Evolutionary conservation across 257 asterid species (phyloP).

Genomic region (Handroanthus guayacan): DNA sequence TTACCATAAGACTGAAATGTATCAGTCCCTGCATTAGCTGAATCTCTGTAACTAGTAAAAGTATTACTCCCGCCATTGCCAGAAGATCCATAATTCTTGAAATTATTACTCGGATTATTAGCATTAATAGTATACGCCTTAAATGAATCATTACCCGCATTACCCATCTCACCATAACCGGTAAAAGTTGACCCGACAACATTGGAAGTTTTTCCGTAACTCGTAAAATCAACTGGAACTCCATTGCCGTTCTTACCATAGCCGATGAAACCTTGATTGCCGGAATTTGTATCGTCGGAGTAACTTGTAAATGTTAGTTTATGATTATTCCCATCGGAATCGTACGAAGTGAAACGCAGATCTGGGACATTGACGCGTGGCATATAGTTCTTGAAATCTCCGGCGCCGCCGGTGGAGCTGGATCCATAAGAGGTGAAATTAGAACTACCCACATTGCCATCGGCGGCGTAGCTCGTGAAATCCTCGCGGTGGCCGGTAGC

Average conservation of each 20-base stretch:
- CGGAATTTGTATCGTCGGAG: constrained; percentile 73
- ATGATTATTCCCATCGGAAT: constrained; percentile 66
- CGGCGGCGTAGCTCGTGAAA: constrained; percentile 67
- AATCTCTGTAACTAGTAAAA: constrained; percentile 64
- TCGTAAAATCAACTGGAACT: constrained; percentile 59
- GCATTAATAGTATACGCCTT: constrained; percentile 65
- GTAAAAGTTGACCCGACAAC: constrained; percentile 71
- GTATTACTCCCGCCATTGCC: constrained; percentile 63
- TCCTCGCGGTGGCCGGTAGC: constrained; percentile 69
- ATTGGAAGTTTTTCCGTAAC: constrained; percentile 71
- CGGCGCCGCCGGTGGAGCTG: constrained; percentile 66
- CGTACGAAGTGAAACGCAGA: constrained; percentile 71
- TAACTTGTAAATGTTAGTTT: constrained; percentile 65
- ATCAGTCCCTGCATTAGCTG: constrained; percentile 74
- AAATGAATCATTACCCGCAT: constrained; percentile 76
- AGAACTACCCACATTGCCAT: constrained; percentile 70
- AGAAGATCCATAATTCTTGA: constrained; percentile 69
- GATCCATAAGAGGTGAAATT: constrained; percentile 78
- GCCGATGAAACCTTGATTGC: constrained; percentile 59
- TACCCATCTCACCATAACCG: constrained; percentile 69
- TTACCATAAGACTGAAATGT: constrained; percentile 70
- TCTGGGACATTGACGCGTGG: constrained; percentile 80
- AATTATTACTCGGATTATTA: constrained; percentile 71
- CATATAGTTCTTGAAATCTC: constrained; percentile 67
- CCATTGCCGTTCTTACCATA: constrained; percentile 73